Evolutionary conservation across 2,329 filamentous ascomycete genomes (phyloP).

Genomic region (Mycosphaerella sp.): DNA sequence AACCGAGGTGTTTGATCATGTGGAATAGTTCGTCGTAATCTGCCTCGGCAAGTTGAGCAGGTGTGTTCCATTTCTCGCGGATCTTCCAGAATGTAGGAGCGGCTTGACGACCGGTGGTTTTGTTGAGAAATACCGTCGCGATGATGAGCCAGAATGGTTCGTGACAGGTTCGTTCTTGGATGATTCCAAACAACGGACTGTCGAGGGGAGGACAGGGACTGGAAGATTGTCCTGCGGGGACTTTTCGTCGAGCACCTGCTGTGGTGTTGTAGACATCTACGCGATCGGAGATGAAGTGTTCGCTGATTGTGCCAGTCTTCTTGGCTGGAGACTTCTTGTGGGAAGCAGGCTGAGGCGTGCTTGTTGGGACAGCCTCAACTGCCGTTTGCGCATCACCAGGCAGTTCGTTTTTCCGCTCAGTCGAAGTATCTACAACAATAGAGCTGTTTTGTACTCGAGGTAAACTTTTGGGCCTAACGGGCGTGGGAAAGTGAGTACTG

Average conservation of each 20-base stretch:
- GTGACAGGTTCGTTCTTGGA: slow-evolving; percentile 71
- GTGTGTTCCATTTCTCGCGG: slow-evolving; percentile 61
- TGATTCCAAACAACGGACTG: slow-evolving; percentile 62
- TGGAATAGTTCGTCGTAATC: slow-evolving; percentile 50
- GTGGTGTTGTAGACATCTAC: slow-evolving; percentile 28
- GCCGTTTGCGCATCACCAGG: neutral
- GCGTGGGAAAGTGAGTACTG: slow-evolving; percentile 30
- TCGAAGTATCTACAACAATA: neutral
- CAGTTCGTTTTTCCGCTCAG: neutral
- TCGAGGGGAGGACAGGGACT: slow-evolving; percentile 61
- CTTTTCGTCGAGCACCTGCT: slow-evolving; percentile 22
- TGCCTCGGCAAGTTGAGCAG: slow-evolving; percentile 55
- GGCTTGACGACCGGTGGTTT: slow-evolving; percentile 65
- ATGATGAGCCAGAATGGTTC: slow-evolving; percentile 76
- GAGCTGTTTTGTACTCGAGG: neutral
- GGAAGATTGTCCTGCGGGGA: slow-evolving; percentile 37
- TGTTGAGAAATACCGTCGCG: slow-evolving; percentile 77
- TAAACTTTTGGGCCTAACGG: neutral
- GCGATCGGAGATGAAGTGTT: slow-evolving; percentile 27
- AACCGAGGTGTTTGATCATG: slow-evolving; percentile 64
- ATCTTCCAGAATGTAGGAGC: slow-evolving; percentile 69
- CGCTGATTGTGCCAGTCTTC: slow-evolving; percentile 24
- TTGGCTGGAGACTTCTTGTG: slow-evolving; percentile 1
- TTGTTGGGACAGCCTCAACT: neutral
- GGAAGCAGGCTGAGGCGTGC: neutral